Conservation (phyloP, 2,329 filamentous ascomycete species). For the Fusarium anguioides region DNA sequence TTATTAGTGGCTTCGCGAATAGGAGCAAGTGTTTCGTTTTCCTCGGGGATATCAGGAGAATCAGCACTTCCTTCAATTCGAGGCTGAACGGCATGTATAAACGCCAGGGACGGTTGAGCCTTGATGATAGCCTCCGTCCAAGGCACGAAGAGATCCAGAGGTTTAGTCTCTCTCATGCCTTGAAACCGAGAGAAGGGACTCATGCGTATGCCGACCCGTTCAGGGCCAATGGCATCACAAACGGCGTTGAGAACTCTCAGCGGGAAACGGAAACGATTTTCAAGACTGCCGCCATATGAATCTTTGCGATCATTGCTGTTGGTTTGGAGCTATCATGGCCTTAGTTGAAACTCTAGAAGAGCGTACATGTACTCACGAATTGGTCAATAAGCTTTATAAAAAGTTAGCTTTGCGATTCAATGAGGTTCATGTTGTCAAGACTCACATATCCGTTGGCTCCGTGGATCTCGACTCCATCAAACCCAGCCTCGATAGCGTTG, state of each 20-base stretch:
- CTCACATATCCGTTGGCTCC: slow-evolving; percentile 69
- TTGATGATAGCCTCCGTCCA: slow-evolving; percentile 67
- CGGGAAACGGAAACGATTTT: slow-evolving; percentile 63
- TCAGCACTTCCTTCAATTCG: slow-evolving; percentile 59
- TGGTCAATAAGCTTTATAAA: slow-evolving; percentile 59
- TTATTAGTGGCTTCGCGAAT: slow-evolving; percentile 48
- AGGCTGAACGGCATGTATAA: slow-evolving; percentile 71
- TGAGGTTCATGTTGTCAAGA: neutral
- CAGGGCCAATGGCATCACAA: slow-evolving; percentile 59
- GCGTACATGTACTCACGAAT: slow-evolving; percentile 56
- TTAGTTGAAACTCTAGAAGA: neutral
- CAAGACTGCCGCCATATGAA: slow-evolving; percentile 63
- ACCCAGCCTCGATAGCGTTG: slow-evolving; percentile 71
- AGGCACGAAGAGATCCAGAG: slow-evolving; percentile 56
- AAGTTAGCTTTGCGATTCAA: slow-evolving; percentile 6
- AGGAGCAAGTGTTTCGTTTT: slow-evolving; percentile 48
- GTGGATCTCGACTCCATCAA: slow-evolving; percentile 75
- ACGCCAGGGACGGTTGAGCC: slow-evolving; percentile 68
- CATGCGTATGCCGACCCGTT: slow-evolving; percentile 67
- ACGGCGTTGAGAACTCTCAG: slow-evolving; percentile 61
- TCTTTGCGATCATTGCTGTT: slow-evolving; percentile 64
- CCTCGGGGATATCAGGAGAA: slow-evolving; percentile 47
- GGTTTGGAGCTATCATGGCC: slow-evolving; percentile 48
- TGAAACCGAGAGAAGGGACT: slow-evolving; percentile 71
- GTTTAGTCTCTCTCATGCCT: slow-evolving; percentile 71